These are phyloP conservation scores for Fusarium sulawesiense DNA, from an alignment of 2,329 filamentous ascomycete species.

Conservation along the genomic window DNA sequence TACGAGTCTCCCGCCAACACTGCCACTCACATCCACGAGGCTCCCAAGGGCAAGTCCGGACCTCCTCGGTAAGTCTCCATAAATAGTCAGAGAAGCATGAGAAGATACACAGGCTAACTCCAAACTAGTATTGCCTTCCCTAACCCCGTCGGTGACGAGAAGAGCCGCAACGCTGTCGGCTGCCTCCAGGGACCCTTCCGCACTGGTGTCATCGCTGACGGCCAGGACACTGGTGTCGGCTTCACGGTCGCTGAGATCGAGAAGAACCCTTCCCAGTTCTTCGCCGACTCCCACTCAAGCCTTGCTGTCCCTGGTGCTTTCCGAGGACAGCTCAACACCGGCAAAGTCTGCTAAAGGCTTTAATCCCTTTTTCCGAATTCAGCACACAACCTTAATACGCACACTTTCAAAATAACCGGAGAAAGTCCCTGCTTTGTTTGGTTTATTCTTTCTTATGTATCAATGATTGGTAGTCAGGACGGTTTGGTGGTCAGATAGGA, in stretches of 20 bases:
- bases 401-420: background rate
- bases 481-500: slow-evolving; percentile 9
- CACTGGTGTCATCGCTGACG: slow-evolving; percentile 48
- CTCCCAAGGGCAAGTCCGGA: slow-evolving; percentile 56
- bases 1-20: slow-evolving; percentile 63
- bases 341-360: slow-evolving; percentile 26
- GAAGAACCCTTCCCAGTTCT: slow-evolving; percentile 61
- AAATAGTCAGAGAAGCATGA: too few relatives aligned
- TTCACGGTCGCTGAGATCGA: slow-evolving; percentile 65
- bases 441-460: slow-evolving; percentile 3
- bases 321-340: slow-evolving; percentile 59
- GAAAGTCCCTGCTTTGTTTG: background rate
- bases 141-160: slow-evolving; percentile 56
- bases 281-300: slow-evolving; percentile 64
- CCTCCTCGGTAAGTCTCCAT: slow-evolving; percentile 56
- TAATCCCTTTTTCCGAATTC: background rate
- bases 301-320: slow-evolving; percentile 62
- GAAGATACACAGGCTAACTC: slow-evolving; percentile 1
- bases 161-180: slow-evolving; percentile 54
- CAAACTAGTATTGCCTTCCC: slow-evolving; percentile 58
- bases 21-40: slow-evolving; percentile 68
- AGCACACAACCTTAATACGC: background rate
- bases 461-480: slow-evolving; percentile 10
- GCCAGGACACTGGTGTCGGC: slow-evolving; percentile 52
- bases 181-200: slow-evolving; percentile 54